Evolutionary conservation across 2,329 filamentous ascomycete genomes (phyloP), one percentile per base, ranked within the genome.

Genomic region (Geosmithia putterillii): DNA sequence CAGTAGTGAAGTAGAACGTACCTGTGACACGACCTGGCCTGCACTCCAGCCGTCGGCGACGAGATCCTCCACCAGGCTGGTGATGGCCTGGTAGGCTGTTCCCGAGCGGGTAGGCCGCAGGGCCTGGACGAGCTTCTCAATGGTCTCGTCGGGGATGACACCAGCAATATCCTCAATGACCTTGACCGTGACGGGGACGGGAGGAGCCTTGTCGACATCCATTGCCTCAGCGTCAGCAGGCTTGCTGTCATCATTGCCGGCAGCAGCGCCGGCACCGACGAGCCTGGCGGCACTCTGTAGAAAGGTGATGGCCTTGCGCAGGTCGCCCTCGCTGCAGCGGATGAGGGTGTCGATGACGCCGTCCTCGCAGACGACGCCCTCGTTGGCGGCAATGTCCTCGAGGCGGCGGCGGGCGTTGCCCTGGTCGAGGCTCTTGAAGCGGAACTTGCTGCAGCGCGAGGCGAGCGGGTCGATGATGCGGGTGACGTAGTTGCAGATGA

Each of bases 401-500:
- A 99, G 66, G 44, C 94, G 71, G 55, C 73, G 77, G 53, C 79
- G 81, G 7, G 92, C 87, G 57, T 94, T 94, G 7, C 76, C 78
- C 54, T 89, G 83, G 59, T 95, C 90, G 49, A 98, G 67, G 50
- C 85, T 86, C 76, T 98, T 98, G 75, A 98, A 99, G 25, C 92
- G 75, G 60, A 98, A 98, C 65, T 98, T 98, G 63, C 81, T 88
- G 67, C 92, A 99, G 53, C 92, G 76, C 60, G 81, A 88, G 1
- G 92, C 92, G 19, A 99, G 68, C 7, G 92, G 94, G 58, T 98
- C 92, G 55, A 98, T 98, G 58, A 99, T 98, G 46, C 92, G 74
- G 3, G 92, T 96, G 39, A 98, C 92, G 56, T 98, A 98, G 65
- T 99, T 99, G 67, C 94, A 98, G 46, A 96, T 90, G 37, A 99